A percentile compares a stretch with the other conserved stretches of the same genome.
phyloP scores from a whole-genome alignment of 164 flowering plant genomes.

The Hamamelis virginiana region DNA sequence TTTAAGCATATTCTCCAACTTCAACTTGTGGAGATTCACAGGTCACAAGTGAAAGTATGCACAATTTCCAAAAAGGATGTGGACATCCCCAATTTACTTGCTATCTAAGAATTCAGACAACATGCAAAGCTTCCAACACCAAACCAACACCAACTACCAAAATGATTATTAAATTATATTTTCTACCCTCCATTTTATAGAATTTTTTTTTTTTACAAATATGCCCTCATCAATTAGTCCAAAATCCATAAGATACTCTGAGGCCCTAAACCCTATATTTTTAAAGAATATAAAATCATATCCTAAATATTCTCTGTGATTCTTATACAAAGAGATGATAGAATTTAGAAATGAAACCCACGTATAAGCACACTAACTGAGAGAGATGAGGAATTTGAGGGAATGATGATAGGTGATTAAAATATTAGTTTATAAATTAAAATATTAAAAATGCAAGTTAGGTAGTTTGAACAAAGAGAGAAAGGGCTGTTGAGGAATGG shows the following conservation, averaged over 20 bases:
- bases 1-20: neutral
- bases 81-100: conserved; percentile 7
- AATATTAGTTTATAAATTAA: neutral
- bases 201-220: neutral
- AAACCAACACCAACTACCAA: conserved; percentile 1
- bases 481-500: conserved; percentile 12
- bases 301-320: conserved; percentile 20
- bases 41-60: conserved; percentile 12
- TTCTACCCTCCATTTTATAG: neutral
- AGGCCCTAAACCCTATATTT: neutral
- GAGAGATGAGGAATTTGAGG: conserved; percentile 11
- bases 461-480: conserved; percentile 12
- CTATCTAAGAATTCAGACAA: neutral
- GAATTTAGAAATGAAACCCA: neutral
- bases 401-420: conserved; percentile 14
- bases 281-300: neutral
- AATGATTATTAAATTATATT: neutral
- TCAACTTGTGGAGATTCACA: conserved; percentile 5
- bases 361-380: neutral
- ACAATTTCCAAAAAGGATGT: conserved; percentile 22
- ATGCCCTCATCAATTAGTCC: neutral
- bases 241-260: neutral
- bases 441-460: conserved; percentile 18
- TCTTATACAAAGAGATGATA: conserved; percentile 4
- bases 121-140: conserved; percentile 20